Evolutionary conservation across 257 asterid genomes (phyloP).

Genomic region (Capsicum rhomboideum): DNA sequence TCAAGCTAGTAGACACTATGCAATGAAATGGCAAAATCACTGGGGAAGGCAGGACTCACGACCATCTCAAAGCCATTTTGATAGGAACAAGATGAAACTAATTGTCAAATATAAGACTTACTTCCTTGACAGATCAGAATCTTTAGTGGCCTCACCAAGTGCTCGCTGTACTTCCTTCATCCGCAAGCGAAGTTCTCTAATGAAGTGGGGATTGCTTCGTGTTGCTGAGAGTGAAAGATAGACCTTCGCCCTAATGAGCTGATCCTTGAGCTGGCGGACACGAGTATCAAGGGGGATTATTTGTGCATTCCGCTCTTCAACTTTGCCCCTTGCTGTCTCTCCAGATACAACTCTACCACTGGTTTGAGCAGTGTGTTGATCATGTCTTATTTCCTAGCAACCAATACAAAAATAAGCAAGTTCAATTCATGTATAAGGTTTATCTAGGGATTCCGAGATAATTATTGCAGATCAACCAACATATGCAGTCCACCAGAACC

Average conservation of each 20-base stretch:
- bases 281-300: conserved; percentile 38
- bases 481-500: background rate
- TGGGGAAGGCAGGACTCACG: background rate
- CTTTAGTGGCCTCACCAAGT: conserved; percentile 78
- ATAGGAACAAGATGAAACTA: background rate
- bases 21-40: background rate
- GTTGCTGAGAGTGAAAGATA: conserved; percentile 77
- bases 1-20: background rate
- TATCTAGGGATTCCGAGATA: background rate
- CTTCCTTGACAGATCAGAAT: conserved; percentile 77
- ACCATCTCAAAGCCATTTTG: background rate
- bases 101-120: conserved; percentile 17
- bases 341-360: conserved; percentile 27
- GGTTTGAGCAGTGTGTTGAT: conserved; percentile 24
- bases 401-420: background rate
- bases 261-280: conserved; percentile 75
- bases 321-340: conserved; percentile 27
- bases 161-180: conserved; percentile 69
- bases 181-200: conserved; percentile 79
- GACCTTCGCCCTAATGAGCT: conserved; percentile 58
- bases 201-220: conserved; percentile 60
- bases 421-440: background rate
- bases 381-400: conserved; percentile 29
- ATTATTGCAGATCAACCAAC: background rate
- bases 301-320: conserved; percentile 35